Conservation (phyloP, 345 rosid species). For the Moringa oleifera region DNA sequence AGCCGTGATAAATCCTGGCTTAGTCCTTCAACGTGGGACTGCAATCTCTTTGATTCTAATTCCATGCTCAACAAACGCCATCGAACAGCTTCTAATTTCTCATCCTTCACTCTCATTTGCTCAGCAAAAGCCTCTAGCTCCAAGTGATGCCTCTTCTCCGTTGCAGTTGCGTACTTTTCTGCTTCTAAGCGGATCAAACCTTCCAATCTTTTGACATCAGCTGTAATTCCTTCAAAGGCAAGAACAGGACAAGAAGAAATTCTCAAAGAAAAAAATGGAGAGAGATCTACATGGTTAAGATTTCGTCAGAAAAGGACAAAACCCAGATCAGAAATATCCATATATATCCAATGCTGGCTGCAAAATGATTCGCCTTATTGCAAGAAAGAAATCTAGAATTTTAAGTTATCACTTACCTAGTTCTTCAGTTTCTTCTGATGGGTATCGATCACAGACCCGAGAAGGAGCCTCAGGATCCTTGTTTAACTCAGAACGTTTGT, state of each 20-base stretch:
- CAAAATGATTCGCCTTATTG: neutral
- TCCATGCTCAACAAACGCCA: constrained; percentile 74
- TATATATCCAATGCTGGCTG: neutral
- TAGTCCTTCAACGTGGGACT: constrained; percentile 56
- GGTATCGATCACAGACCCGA: constrained; percentile 33
- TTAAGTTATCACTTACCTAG: constrained; percentile 30
- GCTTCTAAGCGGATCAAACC: constrained; percentile 57
- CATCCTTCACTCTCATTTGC: constrained; percentile 74
- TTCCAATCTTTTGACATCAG: constrained; percentile 46
- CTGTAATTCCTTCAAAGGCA: constrained; percentile 35
- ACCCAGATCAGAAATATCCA: neutral
- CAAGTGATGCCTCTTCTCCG: constrained; percentile 56
- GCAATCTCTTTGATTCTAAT: constrained; percentile 63
- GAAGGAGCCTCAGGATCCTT: constrained; percentile 31
- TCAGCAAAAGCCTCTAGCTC: constrained; percentile 70
- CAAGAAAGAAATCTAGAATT: neutral
- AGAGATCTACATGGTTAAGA: neutral
- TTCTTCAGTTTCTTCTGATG: constrained; percentile 35
- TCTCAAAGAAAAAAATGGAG: neutral
- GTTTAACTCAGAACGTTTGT: constrained; percentile 30
- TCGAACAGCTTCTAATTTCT: constrained; percentile 68
- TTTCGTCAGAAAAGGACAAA: neutral
- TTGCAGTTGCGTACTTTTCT: constrained; percentile 44
- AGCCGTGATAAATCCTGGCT: constrained; percentile 53
- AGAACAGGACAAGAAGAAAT: constrained; percentile 9